Evolutionary conservation across 75 land plant genomes (phyloP).

Genomic region (Cunninghamia lanceolata): DNA sequence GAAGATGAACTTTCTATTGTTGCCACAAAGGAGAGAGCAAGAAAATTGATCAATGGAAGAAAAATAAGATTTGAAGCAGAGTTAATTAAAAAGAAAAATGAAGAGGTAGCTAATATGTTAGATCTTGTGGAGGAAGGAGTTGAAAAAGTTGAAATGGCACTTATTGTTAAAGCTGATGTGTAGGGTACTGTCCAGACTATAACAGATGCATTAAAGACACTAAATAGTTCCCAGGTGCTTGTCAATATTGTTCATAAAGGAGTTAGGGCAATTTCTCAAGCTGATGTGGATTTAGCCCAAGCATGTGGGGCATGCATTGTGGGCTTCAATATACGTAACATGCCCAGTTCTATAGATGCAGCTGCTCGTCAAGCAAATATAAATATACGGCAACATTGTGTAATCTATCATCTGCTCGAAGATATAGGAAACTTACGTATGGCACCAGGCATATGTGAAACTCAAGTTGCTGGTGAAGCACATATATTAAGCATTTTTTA

Average conservation of each 20-base stretch:
- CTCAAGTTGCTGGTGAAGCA: conserved; percentile 84
- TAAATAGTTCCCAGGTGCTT: conserved; percentile 88
- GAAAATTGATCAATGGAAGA: conserved; percentile 85
- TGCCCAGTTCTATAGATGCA: conserved; percentile 50
- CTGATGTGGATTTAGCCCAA: conserved; percentile 88
- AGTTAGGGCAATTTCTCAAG: conserved; percentile 85
- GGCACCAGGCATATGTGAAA: conserved; percentile 89
- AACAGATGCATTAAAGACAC: conserved; percentile 71
- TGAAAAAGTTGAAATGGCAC: conserved; percentile 65
- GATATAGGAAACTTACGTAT: conserved; percentile 76
- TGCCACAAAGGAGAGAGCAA: conserved; percentile 85
- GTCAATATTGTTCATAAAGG: conserved; percentile 88
- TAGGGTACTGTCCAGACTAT: conserved; percentile 98
- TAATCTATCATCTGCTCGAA: conserved; percentile 93
- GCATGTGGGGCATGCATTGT: conserved; percentile 84
- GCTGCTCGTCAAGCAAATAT: conserved; percentile 70
- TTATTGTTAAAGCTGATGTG: conserved; percentile 93
- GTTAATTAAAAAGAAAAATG: conserved; percentile 39
- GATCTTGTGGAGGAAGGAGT: conserved; percentile 38
- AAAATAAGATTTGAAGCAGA: conserved; percentile 59
- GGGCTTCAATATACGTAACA: conserved; percentile 73
- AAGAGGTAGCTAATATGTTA: conserved; percentile 32
- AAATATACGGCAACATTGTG: conserved; percentile 59
- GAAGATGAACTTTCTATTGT: conserved; percentile 92
- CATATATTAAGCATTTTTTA: conserved; percentile 78